Evolutionary conservation across 164 flowering plant species (phyloP).

Genomic region (Magnolia sinica): DNA sequence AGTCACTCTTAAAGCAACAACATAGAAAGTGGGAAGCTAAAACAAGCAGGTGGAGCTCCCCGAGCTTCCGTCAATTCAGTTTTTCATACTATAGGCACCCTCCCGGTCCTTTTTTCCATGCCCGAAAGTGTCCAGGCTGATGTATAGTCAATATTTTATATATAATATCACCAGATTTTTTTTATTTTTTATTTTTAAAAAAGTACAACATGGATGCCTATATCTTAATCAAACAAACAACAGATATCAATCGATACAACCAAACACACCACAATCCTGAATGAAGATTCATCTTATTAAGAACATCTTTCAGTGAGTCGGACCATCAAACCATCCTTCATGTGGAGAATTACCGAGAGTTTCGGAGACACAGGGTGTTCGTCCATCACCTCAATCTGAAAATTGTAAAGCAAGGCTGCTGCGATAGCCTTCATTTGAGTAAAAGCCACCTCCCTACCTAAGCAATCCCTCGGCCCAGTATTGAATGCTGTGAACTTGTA

Average conservation of each 20-base stretch:
- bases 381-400: constrained; percentile 24
- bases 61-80: not conserved
- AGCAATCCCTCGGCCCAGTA: constrained; percentile 42
- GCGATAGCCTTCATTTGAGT: constrained; percentile 33
- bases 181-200: too few species aligned
- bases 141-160: too few species aligned
- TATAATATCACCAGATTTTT: too few species aligned
- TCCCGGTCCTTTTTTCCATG: too few species aligned
- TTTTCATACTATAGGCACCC: too few species aligned
- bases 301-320: too few species aligned
- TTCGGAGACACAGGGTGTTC: constrained; percentile 26
- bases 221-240: too few species aligned
- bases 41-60: not conserved
- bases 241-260: too few species aligned
- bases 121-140: too few species aligned
- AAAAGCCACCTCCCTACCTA: constrained; percentile 42
- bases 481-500: constrained; percentile 32
- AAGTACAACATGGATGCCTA: too few species aligned
- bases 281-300: too few species aligned
- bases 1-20: not conserved
- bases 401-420: constrained; percentile 25
- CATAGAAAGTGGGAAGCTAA: not conserved
- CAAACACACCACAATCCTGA: too few species aligned
- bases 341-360: constrained; percentile 18
- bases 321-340: constrained; percentile 43